Conservation (phyloP, 2,329 filamentous ascomycete genomes). For the Cladophialophora immunda region DNA sequence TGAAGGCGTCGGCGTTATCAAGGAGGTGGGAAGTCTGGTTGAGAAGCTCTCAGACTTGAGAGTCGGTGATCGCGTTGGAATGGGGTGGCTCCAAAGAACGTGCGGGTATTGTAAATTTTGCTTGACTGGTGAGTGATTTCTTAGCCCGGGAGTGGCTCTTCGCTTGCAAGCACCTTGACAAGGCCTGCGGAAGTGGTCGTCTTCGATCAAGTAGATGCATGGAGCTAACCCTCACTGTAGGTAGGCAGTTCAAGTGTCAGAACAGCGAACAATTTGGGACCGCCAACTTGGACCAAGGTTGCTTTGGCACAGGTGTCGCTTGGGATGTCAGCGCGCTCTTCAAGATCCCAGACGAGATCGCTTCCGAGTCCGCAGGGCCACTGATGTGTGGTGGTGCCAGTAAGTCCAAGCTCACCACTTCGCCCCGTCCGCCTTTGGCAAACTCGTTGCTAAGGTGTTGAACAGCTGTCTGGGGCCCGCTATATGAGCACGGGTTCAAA, state of each 20-base stretch:
- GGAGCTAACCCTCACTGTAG: conserved; percentile 30
- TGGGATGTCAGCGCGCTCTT: conserved; percentile 36
- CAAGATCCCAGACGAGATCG: conserved; percentile 35
- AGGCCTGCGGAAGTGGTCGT: not conserved
- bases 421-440: not conserved
- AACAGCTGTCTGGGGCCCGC: conserved; percentile 34
- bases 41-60: conserved; percentile 31
- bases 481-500: conserved; percentile 31
- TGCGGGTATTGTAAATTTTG: conserved; percentile 39
- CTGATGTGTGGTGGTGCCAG: conserved; percentile 38
- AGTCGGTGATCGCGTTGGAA: conserved; percentile 39
- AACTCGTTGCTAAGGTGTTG: conserved; percentile 7
- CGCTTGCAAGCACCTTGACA: not conserved
- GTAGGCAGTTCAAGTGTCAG: conserved; percentile 43
- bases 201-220: not conserved
- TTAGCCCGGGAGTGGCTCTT: not conserved
- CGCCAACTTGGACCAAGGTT: conserved; percentile 34
- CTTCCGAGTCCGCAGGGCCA: conserved; percentile 30
- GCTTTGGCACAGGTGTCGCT: conserved; percentile 37
- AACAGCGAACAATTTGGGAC: conserved; percentile 32
- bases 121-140: conserved; percentile 38
- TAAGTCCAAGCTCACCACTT: conserved; percentile 6
- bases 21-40: conserved; percentile 37
- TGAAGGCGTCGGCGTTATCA: conserved; percentile 41
- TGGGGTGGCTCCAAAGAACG: conserved; percentile 37